Conservation (phyloP, 176 grass and related monocot species). For the Alloteropsis semialata region DNA sequence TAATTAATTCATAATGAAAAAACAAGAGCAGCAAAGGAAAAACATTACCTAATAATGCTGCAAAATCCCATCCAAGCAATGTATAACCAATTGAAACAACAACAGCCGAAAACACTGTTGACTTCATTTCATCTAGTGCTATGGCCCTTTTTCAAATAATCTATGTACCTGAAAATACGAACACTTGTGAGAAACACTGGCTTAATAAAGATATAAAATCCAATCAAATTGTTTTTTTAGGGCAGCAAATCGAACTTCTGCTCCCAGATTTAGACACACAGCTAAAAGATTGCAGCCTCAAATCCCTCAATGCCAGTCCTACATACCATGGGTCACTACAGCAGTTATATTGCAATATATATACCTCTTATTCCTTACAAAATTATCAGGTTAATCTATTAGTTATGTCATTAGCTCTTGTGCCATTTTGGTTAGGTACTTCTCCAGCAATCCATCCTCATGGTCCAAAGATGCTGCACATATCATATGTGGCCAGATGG, state of each 20-base stretch:
- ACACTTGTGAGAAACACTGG: conserved; percentile 29
- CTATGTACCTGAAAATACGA: conserved; percentile 30
- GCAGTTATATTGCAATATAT: conserved; percentile 11
- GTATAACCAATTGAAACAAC: conserved; percentile 70
- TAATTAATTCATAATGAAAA: background rate
- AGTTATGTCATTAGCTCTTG: background rate
- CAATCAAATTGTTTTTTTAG: background rate
- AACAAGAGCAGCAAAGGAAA: background rate
- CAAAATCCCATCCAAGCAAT: conserved; percentile 81
- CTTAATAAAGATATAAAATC: conserved; percentile 16
- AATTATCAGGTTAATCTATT: background rate
- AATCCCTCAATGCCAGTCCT: background rate
- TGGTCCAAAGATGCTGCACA: background rate
- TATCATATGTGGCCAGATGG: background rate
- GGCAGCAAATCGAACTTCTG: background rate
- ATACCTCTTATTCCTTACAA: background rate
- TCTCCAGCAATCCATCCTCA: background rate
- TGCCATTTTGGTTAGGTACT: background rate
- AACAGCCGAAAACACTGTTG: conserved; percentile 53
- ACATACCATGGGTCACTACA: background rate
- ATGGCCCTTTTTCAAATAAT: conserved; percentile 11
- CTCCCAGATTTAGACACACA: background rate
- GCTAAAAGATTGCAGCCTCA: background rate
- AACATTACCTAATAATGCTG: conserved; percentile 55
- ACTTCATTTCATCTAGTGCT: conserved; percentile 34